These are phyloP conservation scores for Sugiyamaella novakii DNA, from an alignment of 1,139 yeast species.

Conservation along the genomic window DNA sequence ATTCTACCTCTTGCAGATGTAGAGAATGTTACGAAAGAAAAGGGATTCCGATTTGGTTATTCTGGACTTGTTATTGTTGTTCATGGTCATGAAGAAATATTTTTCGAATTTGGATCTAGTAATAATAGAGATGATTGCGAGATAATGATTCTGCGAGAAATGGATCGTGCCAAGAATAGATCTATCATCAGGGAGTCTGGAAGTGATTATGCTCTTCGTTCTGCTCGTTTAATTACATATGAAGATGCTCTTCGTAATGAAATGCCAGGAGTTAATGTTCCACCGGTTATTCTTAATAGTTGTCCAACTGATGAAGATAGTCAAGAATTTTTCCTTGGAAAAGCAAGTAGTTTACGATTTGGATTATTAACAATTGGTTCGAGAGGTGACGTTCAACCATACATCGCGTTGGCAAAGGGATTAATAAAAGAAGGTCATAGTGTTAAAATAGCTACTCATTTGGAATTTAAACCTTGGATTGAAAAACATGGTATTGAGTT, in stretches of 20 bases:
- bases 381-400: slow-evolving; percentile 96
- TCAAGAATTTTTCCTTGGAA: slow-evolving; percentile 18
- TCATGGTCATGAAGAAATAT: slow-evolving; percentile 73
- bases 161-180: slow-evolving; percentile 48
- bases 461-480: slow-evolving; percentile 78
- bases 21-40: slow-evolving; percentile 65
- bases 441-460: slow-evolving; percentile 83
- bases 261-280: slow-evolving; percentile 26
- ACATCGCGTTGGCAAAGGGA: slow-evolving; percentile 84
- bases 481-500: slow-evolving; percentile 65
- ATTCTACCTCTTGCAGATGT: slow-evolving; percentile 75
- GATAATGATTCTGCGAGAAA: slow-evolving; percentile 51
- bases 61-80: slow-evolving; percentile 69
- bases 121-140: slow-evolving; percentile 75
- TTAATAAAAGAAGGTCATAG: slow-evolving; percentile 75
- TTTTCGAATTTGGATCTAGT: slow-evolving; percentile 71
- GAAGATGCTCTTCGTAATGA: slow-evolving; percentile 36
- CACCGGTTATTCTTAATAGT: slow-evolving; percentile 36
- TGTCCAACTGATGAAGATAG: slow-evolving; percentile 20
- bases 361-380: slow-evolving; percentile 88
- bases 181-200: slow-evolving; percentile 13
- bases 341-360: slow-evolving; percentile 52
- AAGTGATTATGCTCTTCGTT: slow-evolving; percentile 27
- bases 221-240: slow-evolving; percentile 39
- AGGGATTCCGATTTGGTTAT: slow-evolving; percentile 66